phyloP scores from a whole-genome alignment of 495 filamentous ascomycete genomes.

The Penicillium salamii region DNA sequence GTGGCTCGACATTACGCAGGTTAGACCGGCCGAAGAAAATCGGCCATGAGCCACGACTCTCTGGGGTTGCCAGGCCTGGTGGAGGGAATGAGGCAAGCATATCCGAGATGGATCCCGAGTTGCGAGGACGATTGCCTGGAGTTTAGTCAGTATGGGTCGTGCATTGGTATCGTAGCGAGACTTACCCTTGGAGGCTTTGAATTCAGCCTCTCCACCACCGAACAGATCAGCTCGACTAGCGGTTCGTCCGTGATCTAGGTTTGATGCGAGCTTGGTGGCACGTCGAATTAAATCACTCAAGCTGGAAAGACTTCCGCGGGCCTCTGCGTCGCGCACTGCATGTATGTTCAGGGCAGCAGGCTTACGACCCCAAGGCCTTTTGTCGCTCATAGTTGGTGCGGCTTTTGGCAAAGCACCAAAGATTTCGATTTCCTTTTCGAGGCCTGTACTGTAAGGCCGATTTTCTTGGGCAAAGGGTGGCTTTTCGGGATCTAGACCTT shows the following conservation, averaged over 20 bases:
- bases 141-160: background rate
- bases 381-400: slow-evolving; percentile 43
- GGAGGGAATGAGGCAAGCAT: slow-evolving; percentile 92
- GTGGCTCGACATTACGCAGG: slow-evolving; percentile 33
- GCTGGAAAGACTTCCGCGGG: slow-evolving; percentile 84
- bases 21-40: slow-evolving; percentile 37
- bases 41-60: slow-evolving; percentile 39
- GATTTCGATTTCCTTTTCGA: slow-evolving; percentile 32
- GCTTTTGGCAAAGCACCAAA: slow-evolving; percentile 26
- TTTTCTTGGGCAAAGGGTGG: slow-evolving; percentile 25
- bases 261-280: slow-evolving; percentile 81
- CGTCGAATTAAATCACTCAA: slow-evolving; percentile 85
- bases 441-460: slow-evolving; percentile 3
- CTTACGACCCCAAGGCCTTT: slow-evolving; percentile 46
- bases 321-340: slow-evolving; percentile 73
- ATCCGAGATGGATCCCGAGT: slow-evolving; percentile 74
- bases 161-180: background rate
- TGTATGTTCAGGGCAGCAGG: slow-evolving; percentile 77
- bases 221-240: slow-evolving; percentile 60
- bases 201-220: slow-evolving; percentile 26
- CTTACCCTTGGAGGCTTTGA: slow-evolving; percentile 30
- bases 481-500: slow-evolving; percentile 33
- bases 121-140: slow-evolving; percentile 29
- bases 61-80: slow-evolving; percentile 61
- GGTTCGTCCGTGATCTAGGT: slow-evolving; percentile 83